Evolutionary conservation across 2,329 filamentous ascomycete genomes (phyloP).

Genomic region (Graphiopsis chlorocephala): DNA sequence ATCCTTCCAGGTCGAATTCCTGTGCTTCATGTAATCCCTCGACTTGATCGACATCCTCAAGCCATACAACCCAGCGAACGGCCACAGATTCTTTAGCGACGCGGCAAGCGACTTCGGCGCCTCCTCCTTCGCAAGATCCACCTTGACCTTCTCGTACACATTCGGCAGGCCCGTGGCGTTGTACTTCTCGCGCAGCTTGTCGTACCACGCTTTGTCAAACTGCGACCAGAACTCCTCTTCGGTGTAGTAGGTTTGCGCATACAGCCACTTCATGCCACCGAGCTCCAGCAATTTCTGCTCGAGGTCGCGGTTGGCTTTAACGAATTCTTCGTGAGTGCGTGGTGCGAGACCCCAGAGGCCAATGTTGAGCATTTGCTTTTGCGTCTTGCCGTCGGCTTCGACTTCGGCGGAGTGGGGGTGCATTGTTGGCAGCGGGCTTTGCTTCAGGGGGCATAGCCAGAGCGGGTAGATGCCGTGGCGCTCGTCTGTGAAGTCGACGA

Average conservation of each 20-base stretch:
- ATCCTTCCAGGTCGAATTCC: conserved; percentile 25
- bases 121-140: conserved; percentile 36
- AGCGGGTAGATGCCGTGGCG: conserved; percentile 46
- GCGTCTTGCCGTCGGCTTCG: conserved; percentile 21
- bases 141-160: conserved; percentile 69
- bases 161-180: conserved; percentile 60
- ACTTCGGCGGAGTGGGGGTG: conserved; percentile 32
- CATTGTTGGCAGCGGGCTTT: conserved; percentile 29
- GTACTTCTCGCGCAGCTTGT: conserved; percentile 62
- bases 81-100: conserved; percentile 20
- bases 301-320: conserved; percentile 66
- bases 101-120: background rate
- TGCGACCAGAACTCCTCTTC: conserved; percentile 67
- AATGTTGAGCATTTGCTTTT: conserved; percentile 53
- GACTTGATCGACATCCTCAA: conserved; percentile 24
- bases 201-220: conserved; percentile 61
- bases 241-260: conserved; percentile 82
- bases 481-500: conserved; percentile 43
- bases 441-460: conserved; percentile 48
- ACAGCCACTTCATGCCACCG: conserved; percentile 81
- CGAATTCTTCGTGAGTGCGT: conserved; percentile 55
- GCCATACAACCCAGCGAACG: conserved; percentile 22
- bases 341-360: conserved; percentile 66
- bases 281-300: conserved; percentile 68
- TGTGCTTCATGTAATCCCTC: conserved; percentile 23